Base-by-base conservation (phyloP, 306 rosid species). In the Alnus glutinosa region DNA sequence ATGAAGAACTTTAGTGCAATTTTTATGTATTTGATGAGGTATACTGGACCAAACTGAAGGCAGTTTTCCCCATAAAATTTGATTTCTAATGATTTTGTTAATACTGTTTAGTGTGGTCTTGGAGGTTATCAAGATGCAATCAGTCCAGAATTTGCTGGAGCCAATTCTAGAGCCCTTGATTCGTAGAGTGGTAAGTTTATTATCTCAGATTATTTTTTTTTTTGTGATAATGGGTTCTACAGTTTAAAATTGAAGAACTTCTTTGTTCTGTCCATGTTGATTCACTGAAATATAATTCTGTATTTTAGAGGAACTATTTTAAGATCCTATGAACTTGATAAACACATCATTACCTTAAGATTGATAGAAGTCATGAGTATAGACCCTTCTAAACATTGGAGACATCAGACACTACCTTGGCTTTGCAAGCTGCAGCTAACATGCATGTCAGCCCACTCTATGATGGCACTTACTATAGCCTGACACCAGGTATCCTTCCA, bases 111-210 rank as follows among this genome's bases (percentile, higher is more conserved):
- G 89, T 48, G 91, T 79, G 70, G 88, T 84, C 59, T 74, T 57
- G 66, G 91, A 88, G 23, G 83, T 78, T 49, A 63, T 67, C 85
- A 75, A 49, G 49, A 64, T 77, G 85, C 86, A 79, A 78, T 74
- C 81, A 37, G 77, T 83, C 71, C 86, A 88, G 50, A 77, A 80
- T 75, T 66, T 74, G 67, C 74, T 88, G 85, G 91, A 88, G 85
- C 89, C 89, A 16, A 69, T 76, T 76, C 78, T 81, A 8, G 85
- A 81, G 83, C 88, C 85, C 64, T 78, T 88, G 85, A 79, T 88
- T 79, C 91, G 91, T 42, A 85, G 77, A 83, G 91, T 88, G 82
- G 91, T 88, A 81, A 77, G 89, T 76, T 57, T 72, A 39, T 52
- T 23, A 59, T 13, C 44, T 47, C 44, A 11, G 16, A 57, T 57